Conservation (phyloP, 768 basidiomycete genomes). For the Lactarius hengduanensis region DNA sequence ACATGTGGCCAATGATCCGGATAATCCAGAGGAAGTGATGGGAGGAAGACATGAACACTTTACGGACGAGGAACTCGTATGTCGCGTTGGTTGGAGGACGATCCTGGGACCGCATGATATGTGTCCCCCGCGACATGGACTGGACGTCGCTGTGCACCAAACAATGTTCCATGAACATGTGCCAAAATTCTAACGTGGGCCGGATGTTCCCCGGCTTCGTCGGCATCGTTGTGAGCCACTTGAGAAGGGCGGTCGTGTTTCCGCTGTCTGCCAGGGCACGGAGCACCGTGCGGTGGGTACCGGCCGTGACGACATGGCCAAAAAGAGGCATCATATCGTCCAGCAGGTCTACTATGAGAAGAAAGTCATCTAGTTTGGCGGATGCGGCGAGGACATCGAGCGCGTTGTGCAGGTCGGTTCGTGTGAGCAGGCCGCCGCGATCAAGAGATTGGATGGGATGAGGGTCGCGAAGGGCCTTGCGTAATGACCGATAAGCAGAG, state of each 20-base stretch:
- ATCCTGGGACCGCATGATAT: constrained; percentile 39
- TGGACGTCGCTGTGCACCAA: constrained; percentile 20
- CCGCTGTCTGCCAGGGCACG: constrained; percentile 47
- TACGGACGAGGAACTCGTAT: constrained; percentile 49
- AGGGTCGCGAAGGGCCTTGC: constrained; percentile 20
- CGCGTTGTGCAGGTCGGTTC: constrained; percentile 39
- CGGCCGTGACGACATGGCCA: constrained; percentile 44
- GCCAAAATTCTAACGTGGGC: constrained; percentile 55
- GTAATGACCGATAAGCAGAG: constrained; percentile 19
- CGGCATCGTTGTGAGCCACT: constrained; percentile 57
- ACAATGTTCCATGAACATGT: constrained; percentile 49
- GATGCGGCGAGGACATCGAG: constrained; percentile 51
- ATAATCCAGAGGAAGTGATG: constrained; percentile 20
- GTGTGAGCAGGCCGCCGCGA: constrained; percentile 28
- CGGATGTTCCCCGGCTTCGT: constrained; percentile 44
- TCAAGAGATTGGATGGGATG: not conserved
- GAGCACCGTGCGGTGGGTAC: constrained; percentile 50
- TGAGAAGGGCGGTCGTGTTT: constrained; percentile 43
- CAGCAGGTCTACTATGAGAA: constrained; percentile 53
- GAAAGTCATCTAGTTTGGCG: constrained; percentile 52
- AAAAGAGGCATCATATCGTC: constrained; percentile 48
- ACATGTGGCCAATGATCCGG: constrained; percentile 22
- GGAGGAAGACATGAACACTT: constrained; percentile 36
- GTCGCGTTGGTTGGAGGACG: constrained; percentile 46
- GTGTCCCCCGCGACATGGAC: constrained; percentile 20